phyloP scores from a whole-genome alignment of 768 basidiomycete genomes.

The Naganishia vishniacii region DNA sequence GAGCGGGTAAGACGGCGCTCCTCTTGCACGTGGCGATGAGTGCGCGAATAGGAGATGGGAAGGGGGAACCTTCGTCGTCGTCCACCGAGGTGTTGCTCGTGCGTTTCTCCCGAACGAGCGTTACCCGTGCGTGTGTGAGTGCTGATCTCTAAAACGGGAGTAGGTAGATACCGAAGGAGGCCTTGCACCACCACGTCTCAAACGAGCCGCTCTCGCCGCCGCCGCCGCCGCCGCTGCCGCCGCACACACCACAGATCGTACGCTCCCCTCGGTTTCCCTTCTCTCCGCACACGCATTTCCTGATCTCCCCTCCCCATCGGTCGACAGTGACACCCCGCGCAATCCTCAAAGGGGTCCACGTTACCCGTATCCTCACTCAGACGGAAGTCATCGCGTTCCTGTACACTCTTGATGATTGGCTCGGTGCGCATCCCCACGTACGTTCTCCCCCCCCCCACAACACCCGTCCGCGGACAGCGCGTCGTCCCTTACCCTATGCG shows the following conservation, averaged over 20 bases:
- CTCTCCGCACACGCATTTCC: not conserved
- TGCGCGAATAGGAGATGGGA: conserved; percentile 29
- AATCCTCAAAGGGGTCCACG: conserved; percentile 38
- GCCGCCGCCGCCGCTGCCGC: not conserved
- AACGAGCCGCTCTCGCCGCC: conserved; percentile 25
- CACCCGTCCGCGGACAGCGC: conserved; percentile 39
- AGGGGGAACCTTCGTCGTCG: too few species aligned
- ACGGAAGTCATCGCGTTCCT: conserved; percentile 45
- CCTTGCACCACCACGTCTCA: conserved; percentile 34
- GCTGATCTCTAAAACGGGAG: too few species aligned
- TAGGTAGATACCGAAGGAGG: conserved; percentile 45
- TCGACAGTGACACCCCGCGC: conserved; percentile 28
- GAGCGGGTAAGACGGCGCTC: conserved; percentile 41
- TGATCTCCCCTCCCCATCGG: too few species aligned
- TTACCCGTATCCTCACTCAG: conserved; percentile 40
- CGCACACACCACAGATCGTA: not conserved
- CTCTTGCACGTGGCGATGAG: conserved; percentile 32
- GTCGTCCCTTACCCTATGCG: conserved; percentile 39
- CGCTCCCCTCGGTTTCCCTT: conserved; percentile 15
- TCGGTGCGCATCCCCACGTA: not conserved
- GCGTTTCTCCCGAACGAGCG: conserved; percentile 2
- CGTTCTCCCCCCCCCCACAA: conserved; percentile 24
- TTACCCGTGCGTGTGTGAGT: not conserved
- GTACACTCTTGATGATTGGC: conserved; percentile 35
- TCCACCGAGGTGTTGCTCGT: conserved; percentile 41